Conservation (phyloP, 306 rosid genomes). For the Carpinus fangiana region DNA sequence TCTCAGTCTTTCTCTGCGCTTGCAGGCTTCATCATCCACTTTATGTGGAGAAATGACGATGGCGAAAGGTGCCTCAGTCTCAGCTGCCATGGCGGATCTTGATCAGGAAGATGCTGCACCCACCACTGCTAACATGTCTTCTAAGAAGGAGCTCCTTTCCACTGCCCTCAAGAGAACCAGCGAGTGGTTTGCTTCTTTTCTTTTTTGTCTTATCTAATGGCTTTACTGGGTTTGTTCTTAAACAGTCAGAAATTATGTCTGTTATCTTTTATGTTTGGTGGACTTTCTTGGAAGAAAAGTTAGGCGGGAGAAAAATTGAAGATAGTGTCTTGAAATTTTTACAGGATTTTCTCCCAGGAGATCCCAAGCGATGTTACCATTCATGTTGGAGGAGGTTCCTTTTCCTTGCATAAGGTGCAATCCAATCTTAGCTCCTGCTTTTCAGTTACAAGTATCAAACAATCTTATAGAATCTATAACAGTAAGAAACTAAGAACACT, state of each 20-base stretch:
- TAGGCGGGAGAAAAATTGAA: slow-evolving; percentile 9
- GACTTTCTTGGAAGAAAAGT: slow-evolving; percentile 4
- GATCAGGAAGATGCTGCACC: slow-evolving; percentile 40
- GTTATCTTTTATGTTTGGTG: slow-evolving; percentile 11
- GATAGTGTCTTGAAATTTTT: slow-evolving; percentile 31
- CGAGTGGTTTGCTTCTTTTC: slow-evolving; percentile 69
- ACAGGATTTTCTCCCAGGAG: slow-evolving; percentile 95
- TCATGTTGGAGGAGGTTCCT: slow-evolving; percentile 73
- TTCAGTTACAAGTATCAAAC: slow-evolving; percentile 20
- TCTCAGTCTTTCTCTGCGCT: slow-evolving; percentile 25
- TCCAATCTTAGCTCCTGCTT: slow-evolving; percentile 7
- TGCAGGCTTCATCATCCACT: slow-evolving; percentile 31
- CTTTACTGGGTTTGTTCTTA: background rate
- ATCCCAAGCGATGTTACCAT: slow-evolving; percentile 87
- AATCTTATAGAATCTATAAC: background rate
- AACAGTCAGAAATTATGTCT: slow-evolving; percentile 14
- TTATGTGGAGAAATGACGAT: slow-evolving; percentile 36
- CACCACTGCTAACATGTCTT: slow-evolving; percentile 50
- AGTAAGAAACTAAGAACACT: background rate
- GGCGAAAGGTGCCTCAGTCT: slow-evolving; percentile 31
- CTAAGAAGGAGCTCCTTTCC: slow-evolving; percentile 78
- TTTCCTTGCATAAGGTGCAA: slow-evolving; percentile 86
- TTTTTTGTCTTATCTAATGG: background rate
- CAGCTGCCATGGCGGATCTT: slow-evolving; percentile 58
- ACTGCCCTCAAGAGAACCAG: slow-evolving; percentile 89